phyloP scores from a whole-genome alignment of 1,284 basidiomycete species.

The Omphalotus olearius region DNA sequence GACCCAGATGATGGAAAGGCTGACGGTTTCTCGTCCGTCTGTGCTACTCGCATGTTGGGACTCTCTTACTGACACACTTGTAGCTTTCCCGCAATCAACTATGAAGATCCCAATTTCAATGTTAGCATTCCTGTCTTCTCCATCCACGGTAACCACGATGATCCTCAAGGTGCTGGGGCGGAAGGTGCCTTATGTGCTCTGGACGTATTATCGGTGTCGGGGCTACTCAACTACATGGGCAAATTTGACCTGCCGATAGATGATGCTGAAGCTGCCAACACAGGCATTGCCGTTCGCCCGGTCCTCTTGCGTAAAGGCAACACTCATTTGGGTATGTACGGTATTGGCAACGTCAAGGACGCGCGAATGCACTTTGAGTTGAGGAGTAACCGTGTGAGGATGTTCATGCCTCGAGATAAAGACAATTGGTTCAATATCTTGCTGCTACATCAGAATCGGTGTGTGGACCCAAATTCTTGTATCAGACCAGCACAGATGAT shows the following conservation, averaged over 20 bases:
- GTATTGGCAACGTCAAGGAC: slow-evolving; percentile 96
- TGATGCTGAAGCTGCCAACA: slow-evolving; percentile 61
- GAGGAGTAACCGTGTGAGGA: slow-evolving; percentile 87
- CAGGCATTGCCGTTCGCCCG: slow-evolving; percentile 85
- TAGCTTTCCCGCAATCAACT: slow-evolving; percentile 96
- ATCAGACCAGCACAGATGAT: slow-evolving; percentile 3
- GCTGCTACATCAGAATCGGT: slow-evolving; percentile 96
- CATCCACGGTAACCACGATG: slow-evolving; percentile 99
- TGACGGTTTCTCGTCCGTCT: slow-evolving; percentile 74
- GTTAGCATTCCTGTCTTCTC: slow-evolving; percentile 95
- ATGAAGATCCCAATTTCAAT: slow-evolving; percentile 96
- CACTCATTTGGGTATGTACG: slow-evolving; percentile 87
- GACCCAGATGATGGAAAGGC: slow-evolving; percentile 89
- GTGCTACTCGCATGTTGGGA: slow-evolving; percentile 1
- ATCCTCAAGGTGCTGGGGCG: slow-evolving; percentile 93
- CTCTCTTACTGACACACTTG: slow-evolving; percentile 16
- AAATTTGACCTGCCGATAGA: slow-evolving; percentile 72
- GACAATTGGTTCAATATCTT: slow-evolving; percentile 95
- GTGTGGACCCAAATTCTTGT: slow-evolving; percentile 18
- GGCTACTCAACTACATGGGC: slow-evolving; percentile 97
- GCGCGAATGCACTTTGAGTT: slow-evolving; percentile 95
- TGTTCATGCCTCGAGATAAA: slow-evolving; percentile 93
- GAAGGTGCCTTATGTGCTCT: slow-evolving; percentile 94
- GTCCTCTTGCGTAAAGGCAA: slow-evolving; percentile 88
- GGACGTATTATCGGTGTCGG: slow-evolving; percentile 91